phyloP scores from a whole-genome alignment of 169 alveolate genomes.

The Cyclospora cayetanensis region DNA sequence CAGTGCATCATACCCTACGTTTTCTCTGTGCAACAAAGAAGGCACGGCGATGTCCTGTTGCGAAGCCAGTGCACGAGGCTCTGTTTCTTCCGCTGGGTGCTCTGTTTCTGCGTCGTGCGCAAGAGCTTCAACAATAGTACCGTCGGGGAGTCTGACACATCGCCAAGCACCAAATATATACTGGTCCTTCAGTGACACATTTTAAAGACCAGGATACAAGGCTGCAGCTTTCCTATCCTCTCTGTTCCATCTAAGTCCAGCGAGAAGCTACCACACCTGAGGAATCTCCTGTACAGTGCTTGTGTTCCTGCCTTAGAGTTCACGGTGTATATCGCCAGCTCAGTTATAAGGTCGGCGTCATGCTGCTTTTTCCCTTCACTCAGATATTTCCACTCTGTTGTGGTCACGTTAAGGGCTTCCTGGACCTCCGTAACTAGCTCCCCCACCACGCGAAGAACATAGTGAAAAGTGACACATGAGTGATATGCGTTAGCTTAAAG shows the following conservation, averaged over 20 bases:
- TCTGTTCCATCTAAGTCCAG: too few relatives aligned
- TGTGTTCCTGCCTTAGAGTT: constrained; percentile 42
- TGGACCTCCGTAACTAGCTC: constrained; percentile 30
- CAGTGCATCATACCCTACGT: too few relatives aligned
- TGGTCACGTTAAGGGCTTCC: not conserved
- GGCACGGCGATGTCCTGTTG: too few relatives aligned
- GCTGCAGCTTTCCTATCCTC: too few relatives aligned
- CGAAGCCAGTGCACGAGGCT: too few relatives aligned
- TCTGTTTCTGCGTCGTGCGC: not conserved
- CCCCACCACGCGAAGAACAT: not conserved
- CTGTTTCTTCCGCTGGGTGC: not conserved
- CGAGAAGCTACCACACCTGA: not conserved
- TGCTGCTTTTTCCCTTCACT: not conserved
- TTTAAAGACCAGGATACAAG: too few relatives aligned
- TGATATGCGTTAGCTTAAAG: not conserved
- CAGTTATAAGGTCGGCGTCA: not conserved
- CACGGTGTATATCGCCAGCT: constrained; percentile 43
- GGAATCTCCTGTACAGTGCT: constrained; percentile 23
- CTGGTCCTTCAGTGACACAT: too few relatives aligned
- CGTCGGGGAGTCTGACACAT: constrained; percentile 40
- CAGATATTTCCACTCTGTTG: not conserved
- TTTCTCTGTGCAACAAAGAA: too few relatives aligned
- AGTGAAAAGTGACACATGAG: not conserved
- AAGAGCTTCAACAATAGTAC: constrained; percentile 25
- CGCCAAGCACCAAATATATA: not conserved